These are phyloP conservation scores for Azolla pinnata DNA, from an alignment of 75 land plant genomes.

Conservation along the genomic window DNA sequence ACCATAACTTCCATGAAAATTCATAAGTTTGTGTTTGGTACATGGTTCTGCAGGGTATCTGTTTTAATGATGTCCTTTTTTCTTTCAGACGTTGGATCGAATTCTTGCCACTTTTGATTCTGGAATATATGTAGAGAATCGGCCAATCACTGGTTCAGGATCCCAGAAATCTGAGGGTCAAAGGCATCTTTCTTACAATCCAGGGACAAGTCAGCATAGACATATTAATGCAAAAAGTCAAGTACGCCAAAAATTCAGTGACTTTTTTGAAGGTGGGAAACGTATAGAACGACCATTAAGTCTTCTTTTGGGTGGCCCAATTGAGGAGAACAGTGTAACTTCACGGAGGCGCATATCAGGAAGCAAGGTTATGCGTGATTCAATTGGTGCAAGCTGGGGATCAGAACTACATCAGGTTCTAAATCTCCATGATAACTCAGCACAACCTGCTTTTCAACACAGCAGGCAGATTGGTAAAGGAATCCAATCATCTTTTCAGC, in stretches of 20 bases:
- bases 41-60: no score
- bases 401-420: neutral
- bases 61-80: neutral
- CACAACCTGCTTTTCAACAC: neutral
- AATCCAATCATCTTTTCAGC: constrained; percentile 3
- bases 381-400: neutral
- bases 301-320: constrained; percentile 3
- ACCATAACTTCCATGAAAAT: no score
- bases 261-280: neutral
- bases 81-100: constrained; percentile 1
- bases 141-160: neutral
- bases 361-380: neutral
- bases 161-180: neutral
- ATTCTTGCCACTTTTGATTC: neutral
- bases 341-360: neutral
- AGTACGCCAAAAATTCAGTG: neutral
- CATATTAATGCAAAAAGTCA: neutral
- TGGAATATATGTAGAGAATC: constrained; percentile 1
- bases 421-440: neutral
- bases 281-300: neutral
- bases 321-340: neutral
- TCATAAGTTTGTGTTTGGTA: no score
- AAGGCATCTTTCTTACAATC: neutral
- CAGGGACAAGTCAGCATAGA: neutral
- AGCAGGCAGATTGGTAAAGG: neutral